Conservation (phyloP, 1,284 basidiomycete species). For the Irpex sp. region DNA sequence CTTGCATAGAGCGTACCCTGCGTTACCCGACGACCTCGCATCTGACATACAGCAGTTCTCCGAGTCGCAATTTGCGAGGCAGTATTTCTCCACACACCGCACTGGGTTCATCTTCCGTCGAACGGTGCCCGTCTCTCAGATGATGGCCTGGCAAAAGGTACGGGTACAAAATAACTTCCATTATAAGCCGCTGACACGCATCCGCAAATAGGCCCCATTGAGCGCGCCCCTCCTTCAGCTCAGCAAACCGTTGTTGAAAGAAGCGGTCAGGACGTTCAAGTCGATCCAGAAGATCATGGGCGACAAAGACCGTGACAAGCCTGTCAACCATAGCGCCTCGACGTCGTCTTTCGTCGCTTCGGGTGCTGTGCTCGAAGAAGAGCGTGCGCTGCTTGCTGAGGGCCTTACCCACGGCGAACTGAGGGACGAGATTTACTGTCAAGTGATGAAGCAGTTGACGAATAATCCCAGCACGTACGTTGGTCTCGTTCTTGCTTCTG, state of each 20-base stretch:
- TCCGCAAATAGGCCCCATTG: constrained; percentile 49
- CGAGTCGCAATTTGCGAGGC: constrained; percentile 77
- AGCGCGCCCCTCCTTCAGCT: constrained; percentile 71
- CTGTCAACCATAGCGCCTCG: constrained; percentile 55
- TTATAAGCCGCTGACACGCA: too few relatives aligned
- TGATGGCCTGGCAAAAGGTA: constrained; percentile 90
- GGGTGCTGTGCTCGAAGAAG: constrained; percentile 66
- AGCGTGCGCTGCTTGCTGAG: constrained; percentile 79
- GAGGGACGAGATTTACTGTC: constrained; percentile 90
- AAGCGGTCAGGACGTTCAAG: constrained; percentile 83
- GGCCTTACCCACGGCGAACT: constrained; percentile 78
- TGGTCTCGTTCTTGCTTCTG: background rate
- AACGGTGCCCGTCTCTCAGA: constrained; percentile 73
- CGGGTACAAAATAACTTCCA: constrained; percentile 2
- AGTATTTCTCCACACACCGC: constrained; percentile 86
- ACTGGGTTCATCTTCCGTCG: constrained; percentile 82
- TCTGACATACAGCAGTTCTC: constrained; percentile 83
- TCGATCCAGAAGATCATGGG: constrained; percentile 91
- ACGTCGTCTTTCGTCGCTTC: constrained; percentile 46
- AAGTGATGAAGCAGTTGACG: constrained; percentile 86
- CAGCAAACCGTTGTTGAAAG: constrained; percentile 56
- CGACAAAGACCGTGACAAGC: constrained; percentile 64
- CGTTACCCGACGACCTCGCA: constrained; percentile 73
- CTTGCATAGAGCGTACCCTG: constrained; percentile 52
- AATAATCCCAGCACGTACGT: constrained; percentile 76